phyloP scores from a whole-genome alignment of 768 basidiomycete species.

The Nidularia pulvinata region DNA sequence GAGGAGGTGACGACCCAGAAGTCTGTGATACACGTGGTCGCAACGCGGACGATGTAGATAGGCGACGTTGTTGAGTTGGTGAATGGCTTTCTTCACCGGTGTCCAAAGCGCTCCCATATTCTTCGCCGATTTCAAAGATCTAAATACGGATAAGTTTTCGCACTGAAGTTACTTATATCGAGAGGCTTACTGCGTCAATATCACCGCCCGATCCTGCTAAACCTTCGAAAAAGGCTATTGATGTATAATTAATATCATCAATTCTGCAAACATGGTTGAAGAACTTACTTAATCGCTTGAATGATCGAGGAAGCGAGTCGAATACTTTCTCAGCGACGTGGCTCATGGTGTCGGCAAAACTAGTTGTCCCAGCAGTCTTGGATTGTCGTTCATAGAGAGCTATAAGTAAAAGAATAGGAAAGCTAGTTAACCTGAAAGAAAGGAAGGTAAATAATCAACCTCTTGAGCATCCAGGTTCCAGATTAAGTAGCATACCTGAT shows the following conservation, averaged over 20 bases:
- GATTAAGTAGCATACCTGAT: slow-evolving; percentile 75
- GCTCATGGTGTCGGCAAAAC: slow-evolving; percentile 72
- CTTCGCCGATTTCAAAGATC: slow-evolving; percentile 83
- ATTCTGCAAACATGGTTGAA: not conserved
- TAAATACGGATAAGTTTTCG: slow-evolving; percentile 17
- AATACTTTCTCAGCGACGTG: slow-evolving; percentile 67
- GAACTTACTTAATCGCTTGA: slow-evolving; percentile 75
- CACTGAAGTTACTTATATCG: not conserved
- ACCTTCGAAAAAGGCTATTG: slow-evolving; percentile 75
- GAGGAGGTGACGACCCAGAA: slow-evolving; percentile 9
- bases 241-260: not conserved
- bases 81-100: slow-evolving; percentile 32
- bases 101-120: slow-evolving; percentile 60
- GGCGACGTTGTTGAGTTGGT: slow-evolving; percentile 10
- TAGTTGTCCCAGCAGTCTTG: slow-evolving; percentile 61
- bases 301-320: slow-evolving; percentile 72
- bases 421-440: slow-evolving; percentile 80
- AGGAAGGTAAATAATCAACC: no score
- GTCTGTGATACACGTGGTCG: slow-evolving; percentile 1
- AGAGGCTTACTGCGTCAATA: slow-evolving; percentile 64
- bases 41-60: slow-evolving; percentile 15
- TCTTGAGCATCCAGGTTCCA: no score
- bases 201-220: slow-evolving; percentile 70
- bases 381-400: slow-evolving; percentile 88
- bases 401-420: slow-evolving; percentile 80